Base-by-base conservation (phyloP, 2,329 filamentous ascomycete species). In the Zymoseptoria pseudotritici region DNA sequence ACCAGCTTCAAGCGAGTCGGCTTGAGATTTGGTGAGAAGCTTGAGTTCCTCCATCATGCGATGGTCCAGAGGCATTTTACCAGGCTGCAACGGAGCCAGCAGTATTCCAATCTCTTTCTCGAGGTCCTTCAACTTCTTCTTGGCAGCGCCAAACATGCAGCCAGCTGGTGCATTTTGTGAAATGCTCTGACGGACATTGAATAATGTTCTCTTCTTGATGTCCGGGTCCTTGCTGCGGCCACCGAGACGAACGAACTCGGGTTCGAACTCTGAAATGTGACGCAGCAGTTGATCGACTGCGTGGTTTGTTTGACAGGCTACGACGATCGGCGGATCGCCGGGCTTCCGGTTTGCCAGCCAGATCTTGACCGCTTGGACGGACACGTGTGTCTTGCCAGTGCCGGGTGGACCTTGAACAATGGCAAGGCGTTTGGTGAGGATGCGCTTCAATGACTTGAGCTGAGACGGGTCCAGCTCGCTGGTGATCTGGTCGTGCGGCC, bases 221-320 rank as follows among this genome's bases (percentile, higher is more conserved):
- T 81, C 79, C 0, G 78, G 74, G 61, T 89, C 86, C 56, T 84
- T 82, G 19, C 87, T 89, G 29, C 88, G 82, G 2, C 86, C 85
- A 50, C 91, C 91, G 9, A 90, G 74, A 8, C 87, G 82, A 54
- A 87, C 76, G 59, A 91, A 86, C 1, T 83, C 80, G 0, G 76
- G 72, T 66, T 88, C 86, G 65, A 87, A 88, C 5, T 76, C 70
- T 1, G 84, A 78, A 17, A 91, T 79, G 58, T 87, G 83, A 0
- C 77, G 75, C 0, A 96, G 77, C 0, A 97, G 78, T 70, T 96
- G 91, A 66, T 97, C 91, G 0, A 96, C 77, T 0, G 91, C 91
- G 73, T 96, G 91, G 61, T 97, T 97, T 0, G 91, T 97, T 67
- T 96, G 91, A 7, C 90, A 91, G 0, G 91, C 83, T 3, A 96